phyloP scores from a whole-genome alignment of 108 stramenopile species.

The Tribonema minus region DNA sequence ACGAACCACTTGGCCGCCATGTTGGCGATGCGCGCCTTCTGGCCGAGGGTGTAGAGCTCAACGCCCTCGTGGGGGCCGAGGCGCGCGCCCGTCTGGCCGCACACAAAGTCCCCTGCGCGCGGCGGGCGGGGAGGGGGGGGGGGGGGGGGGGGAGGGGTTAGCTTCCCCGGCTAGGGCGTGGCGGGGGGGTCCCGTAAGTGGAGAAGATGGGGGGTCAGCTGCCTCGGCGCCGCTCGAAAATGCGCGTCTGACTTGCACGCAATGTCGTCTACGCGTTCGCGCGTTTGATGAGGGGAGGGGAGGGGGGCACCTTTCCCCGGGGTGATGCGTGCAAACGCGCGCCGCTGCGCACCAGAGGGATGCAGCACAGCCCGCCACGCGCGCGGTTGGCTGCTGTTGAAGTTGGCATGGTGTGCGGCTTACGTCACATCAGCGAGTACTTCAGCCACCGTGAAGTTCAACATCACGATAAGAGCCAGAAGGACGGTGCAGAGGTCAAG shows the following conservation, averaged over 20 bases:
- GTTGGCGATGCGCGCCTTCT: conserved; percentile 4
- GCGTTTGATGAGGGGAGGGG: too few species aligned
- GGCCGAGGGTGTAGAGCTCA: conserved; percentile 31
- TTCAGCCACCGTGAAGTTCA: neutral
- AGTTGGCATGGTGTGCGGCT: too few species aligned
- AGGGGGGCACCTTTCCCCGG: too few species aligned
- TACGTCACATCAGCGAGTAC: too few species aligned
- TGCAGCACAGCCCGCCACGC: too few species aligned
- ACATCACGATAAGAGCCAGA: neutral
- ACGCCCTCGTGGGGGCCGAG: conserved; percentile 15
- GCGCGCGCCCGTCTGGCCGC: conserved; percentile 6
- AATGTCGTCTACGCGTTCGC: neutral
- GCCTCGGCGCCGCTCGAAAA: neutral
- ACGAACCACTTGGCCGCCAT: conserved; percentile 14
- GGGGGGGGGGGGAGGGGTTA: conserved; percentile 2
- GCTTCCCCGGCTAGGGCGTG: too few species aligned
- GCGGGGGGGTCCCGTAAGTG: neutral
- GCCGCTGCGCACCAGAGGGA: too few species aligned
- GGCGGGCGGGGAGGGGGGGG: neutral
- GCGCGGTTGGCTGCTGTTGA: too few species aligned
- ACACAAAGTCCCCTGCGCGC: conserved; percentile 28
- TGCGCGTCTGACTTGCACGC: neutral
- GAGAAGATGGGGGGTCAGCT: neutral
- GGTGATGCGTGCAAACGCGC: too few species aligned
- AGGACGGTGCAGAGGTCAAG: neutral